A percentile compares a stretch with the other conserved stretches of the same genome.
Conservation (phyloP, 805 yeast genomes). For the Monosporozyma servazzii region DNA sequence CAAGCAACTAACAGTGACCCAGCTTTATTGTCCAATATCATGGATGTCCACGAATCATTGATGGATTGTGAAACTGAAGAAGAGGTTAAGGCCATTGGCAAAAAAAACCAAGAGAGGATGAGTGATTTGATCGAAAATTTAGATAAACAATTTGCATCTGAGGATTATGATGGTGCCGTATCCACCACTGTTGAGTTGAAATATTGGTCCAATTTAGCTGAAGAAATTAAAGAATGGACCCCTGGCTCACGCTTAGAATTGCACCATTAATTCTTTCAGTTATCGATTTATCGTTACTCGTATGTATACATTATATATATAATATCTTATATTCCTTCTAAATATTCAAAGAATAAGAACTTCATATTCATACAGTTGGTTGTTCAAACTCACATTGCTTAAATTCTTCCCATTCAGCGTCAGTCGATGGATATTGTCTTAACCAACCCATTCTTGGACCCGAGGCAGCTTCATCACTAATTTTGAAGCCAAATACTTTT, state of each 20-base stretch:
- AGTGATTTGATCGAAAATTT: slow-evolving; percentile 37
- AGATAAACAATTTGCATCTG: slow-evolving; percentile 35
- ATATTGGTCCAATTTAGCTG: slow-evolving; percentile 74
- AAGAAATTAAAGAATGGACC: slow-evolving; percentile 67
- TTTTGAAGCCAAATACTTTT: slow-evolving; percentile 78
- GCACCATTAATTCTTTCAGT: slow-evolving; percentile 40
- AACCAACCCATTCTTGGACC: slow-evolving; percentile 98
- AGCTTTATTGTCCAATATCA: slow-evolving; percentile 58
- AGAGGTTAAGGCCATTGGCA: slow-evolving; percentile 45
- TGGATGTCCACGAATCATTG: slow-evolving; percentile 77
- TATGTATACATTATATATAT: background rate
- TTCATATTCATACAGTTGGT: slow-evolving; percentile 27
- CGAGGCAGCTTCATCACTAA: slow-evolving; percentile 60
- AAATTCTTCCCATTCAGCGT: slow-evolving; percentile 53
- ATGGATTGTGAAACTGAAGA: slow-evolving; percentile 53
- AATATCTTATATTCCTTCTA: background rate
- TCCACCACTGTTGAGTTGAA: slow-evolving; percentile 61
- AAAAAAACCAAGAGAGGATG: slow-evolving; percentile 52
- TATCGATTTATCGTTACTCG: background rate
- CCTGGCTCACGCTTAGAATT: slow-evolving; percentile 56
- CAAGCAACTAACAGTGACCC: slow-evolving; percentile 41
- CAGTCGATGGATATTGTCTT: slow-evolving; percentile 61
- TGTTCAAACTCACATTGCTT: slow-evolving; percentile 54
- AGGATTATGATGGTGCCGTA: slow-evolving; percentile 53
- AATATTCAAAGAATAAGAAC: background rate